Base-by-base conservation (phyloP, 192 early-diverging fungal species). In the Phlyctochytrium arcticum region DNA sequence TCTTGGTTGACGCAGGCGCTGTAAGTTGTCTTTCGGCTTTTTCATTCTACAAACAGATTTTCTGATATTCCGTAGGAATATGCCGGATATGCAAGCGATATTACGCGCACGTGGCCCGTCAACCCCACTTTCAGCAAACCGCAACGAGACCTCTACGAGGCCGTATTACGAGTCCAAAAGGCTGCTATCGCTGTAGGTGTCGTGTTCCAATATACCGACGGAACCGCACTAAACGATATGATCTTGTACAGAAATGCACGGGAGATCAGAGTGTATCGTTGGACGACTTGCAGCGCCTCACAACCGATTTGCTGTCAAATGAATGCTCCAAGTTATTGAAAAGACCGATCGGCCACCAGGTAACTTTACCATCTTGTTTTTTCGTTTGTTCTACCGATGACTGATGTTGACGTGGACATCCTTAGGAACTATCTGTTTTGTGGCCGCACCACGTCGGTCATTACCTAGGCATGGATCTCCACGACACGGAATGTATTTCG, bases 401-500 rank as follows among this genome's bases (percentile, higher is more conserved):
- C n/a, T n/a, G n/a, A n/a, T n/a, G n/a, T n/a, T n/a, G n/a, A n/a
- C n/a, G n/a, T n/a, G n/a, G n/a, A n/a, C n/a, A 10, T 17, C 30
- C 21, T 60, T 72, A 87, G 83, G 94, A 95, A 50, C 79, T 94
- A 37, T 88, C 92, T 56, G 64, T 66, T 9, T 76, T 98, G 30
- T 98, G 92, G 66, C 94, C 94, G 34, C 94, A 98, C 69, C 94
- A 98, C 70, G 86, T 98, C 10, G 86, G 92, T 19, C 96, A 97
- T 67, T 98, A 90, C 51, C 80, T 97, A 17, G 96, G 96, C 7
- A 63, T 97, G 68, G 96, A 98, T 71, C 92, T 98, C 2, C 96
- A 98, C 75, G 94, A 98, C 70, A 85, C 88, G 1, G 78, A 81
- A 36, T 80, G 87, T 62, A 71, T 96, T 35, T 76, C 81, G 19